Evolutionary conservation across 331 rosid genomes (phyloP), one percentile per base, ranked within the genome.

Genomic region (Rhamnella rubrinervis): DNA sequence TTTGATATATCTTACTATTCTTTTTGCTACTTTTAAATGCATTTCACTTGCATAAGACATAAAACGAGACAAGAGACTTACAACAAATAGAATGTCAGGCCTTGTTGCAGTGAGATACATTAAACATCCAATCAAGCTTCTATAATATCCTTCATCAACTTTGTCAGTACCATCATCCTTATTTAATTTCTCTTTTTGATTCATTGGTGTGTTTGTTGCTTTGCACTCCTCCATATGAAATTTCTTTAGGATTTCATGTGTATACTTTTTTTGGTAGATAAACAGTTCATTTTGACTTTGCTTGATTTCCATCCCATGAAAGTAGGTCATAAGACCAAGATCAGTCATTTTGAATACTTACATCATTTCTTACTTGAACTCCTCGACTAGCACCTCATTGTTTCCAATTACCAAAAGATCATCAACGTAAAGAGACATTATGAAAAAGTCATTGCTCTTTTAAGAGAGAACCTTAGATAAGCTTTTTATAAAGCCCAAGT

Each of bases 191-290:
- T 71, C 67, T 20, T 60, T 71, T 20, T 17, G 6, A 17, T 18
- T 9, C 38, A 59, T 26, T 5, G 25, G 52, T 18, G 21, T 61
- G 26, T 15, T 20, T 1, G 28, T 6, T 31, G 9, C 39, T 46
- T 73, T 73, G 61, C 60, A 73, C 2, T 57, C 66, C 17, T 17
- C 25, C 38, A 73, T n/a, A 10, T 56, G 57, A 28, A 73, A 73
- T 18, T 51, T 71, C 7, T 51, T 71, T 7, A 61, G 6, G 0
- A 55, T 31, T 2, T 71, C 37, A 2, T 23, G 0, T 23, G 23
- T 1, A 23, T 23, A 23, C 23, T 23, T 23, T 23, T 23, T 0
- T 1, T 23, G 23, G 23, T 1, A 23, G 23, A 23, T 23, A 23
- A 23, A 23, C 23, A 23, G 1, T 23, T 23, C 23, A 23, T 23